phyloP scores from a whole-genome alignment of 2,329 filamentous ascomycete species.

The Stagonosporopsis vannaccii region DNA sequence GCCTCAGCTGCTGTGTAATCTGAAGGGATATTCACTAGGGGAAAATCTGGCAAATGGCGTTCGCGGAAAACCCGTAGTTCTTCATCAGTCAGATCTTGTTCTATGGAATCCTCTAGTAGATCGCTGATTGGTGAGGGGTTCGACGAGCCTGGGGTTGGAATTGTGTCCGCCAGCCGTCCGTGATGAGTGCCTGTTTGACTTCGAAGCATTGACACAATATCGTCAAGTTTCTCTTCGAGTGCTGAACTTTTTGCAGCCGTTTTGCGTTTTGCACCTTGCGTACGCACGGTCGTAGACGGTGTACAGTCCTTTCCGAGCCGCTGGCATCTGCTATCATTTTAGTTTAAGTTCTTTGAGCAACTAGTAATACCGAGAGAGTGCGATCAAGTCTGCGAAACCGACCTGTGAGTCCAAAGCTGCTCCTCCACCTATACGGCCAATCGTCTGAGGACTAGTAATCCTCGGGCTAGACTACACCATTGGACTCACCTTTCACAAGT shows the following conservation, averaged over 20 bases:
- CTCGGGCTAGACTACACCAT: too few species aligned
- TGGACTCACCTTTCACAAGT: conserved; percentile 36
- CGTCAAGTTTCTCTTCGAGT: conserved; percentile 44
- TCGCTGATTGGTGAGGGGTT: neutral
- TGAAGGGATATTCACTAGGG: conserved; percentile 20
- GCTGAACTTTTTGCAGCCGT: conserved; percentile 20
- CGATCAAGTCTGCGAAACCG: neutral
- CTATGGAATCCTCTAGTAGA: neutral
- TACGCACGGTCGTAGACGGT: conserved; percentile 20
- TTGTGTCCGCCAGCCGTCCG: conserved; percentile 6
- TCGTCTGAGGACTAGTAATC: neutral
- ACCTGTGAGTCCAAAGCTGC: too few species aligned
- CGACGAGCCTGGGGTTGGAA: conserved; percentile 20
- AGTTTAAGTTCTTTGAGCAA: neutral
- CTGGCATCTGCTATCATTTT: conserved; percentile 19
- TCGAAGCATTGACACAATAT: conserved; percentile 39
- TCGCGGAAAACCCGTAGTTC: conserved; percentile 21
- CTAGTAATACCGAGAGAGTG: neutral
- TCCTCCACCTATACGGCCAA: neutral
- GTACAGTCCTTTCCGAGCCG: conserved; percentile 25
- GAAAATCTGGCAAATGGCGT: conserved; percentile 20
- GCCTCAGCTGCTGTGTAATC: conserved; percentile 17
- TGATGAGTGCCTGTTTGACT: conserved; percentile 10
- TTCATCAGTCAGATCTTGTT: conserved; percentile 16
- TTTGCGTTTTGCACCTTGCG: conserved; percentile 8